phyloP scores from a whole-genome alignment of 257 asterid genomes.

The Fraxinus pennsylvanica region DNA sequence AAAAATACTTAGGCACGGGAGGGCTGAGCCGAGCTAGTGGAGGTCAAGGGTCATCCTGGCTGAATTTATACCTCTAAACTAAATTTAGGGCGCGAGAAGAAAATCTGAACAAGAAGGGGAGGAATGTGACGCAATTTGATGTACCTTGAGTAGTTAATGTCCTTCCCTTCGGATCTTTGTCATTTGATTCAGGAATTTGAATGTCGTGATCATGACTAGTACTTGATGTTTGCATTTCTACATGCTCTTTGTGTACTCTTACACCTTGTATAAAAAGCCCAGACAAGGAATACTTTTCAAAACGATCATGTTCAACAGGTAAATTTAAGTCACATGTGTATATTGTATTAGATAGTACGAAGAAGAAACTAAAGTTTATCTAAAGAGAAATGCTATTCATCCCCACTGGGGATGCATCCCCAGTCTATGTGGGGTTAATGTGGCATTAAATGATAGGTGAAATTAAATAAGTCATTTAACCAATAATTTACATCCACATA shows the following conservation, averaged over 20 bases:
- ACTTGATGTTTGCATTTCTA: conserved; percentile 11
- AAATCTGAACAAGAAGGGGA: not conserved
- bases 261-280: conserved; percentile 23
- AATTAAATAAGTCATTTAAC: too few species aligned
- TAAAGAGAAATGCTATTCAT: too few species aligned
- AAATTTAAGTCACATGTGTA: not conserved
- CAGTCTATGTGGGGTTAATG: too few species aligned
- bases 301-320: not conserved
- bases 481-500: too few species aligned
- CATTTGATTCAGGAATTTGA: conserved; percentile 25
- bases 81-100: not conserved
- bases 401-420: too few species aligned
- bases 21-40: not conserved
- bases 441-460: too few species aligned
- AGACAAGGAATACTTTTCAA: not conserved
- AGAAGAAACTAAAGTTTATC: not conserved
- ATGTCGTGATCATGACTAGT: not conserved
- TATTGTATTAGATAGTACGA: not conserved
- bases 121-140: not conserved
- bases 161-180: conserved; percentile 22
- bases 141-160: conserved; percentile 6
- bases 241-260: conserved; percentile 20
- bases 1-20: too few species aligned
- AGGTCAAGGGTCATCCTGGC: not conserved
- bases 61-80: not conserved